These are phyloP conservation scores for Aspergillus sclerotioniger DNA, from an alignment of 495 filamentous ascomycete species.

Conservation along the genomic window DNA sequence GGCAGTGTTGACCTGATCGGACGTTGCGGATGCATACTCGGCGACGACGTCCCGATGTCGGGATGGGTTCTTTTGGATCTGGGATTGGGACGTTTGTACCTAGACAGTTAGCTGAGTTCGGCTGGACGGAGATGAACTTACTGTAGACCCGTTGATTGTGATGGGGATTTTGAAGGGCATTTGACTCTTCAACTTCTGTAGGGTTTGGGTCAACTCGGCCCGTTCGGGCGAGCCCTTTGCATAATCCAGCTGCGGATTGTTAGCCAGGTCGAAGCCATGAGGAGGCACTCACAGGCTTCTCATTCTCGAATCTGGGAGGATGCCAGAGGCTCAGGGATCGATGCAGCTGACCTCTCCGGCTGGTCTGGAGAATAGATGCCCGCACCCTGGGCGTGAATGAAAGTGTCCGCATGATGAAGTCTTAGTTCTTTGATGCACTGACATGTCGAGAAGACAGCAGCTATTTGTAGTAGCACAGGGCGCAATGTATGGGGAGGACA, in stretches of 20 bases:
- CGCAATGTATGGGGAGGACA: too few relatives aligned
- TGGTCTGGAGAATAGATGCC: background rate
- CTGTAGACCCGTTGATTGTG: constrained; percentile 27
- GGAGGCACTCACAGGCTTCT: constrained; percentile 22
- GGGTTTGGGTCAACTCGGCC: constrained; percentile 24
- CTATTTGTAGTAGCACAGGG: background rate
- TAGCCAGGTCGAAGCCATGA: background rate
- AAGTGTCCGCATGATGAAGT: background rate
- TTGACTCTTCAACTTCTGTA: constrained; percentile 27
- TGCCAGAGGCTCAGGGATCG: constrained; percentile 16
- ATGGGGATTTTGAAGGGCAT: constrained; percentile 30
- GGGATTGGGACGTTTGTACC: constrained; percentile 21
- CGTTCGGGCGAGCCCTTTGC: constrained; percentile 31
- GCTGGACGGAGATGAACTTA: constrained; percentile 4
- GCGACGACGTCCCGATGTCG: constrained; percentile 65
- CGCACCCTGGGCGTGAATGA: background rate
- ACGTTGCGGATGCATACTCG: constrained; percentile 66
- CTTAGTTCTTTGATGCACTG: background rate
- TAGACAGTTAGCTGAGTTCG: background rate
- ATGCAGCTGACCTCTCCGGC: background rate
- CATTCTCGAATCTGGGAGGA: constrained; percentile 35
- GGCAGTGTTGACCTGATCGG: constrained; percentile 65
- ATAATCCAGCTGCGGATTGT: constrained; percentile 23
- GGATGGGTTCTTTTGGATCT: constrained; percentile 58
- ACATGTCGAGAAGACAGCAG: background rate